These are phyloP conservation scores for Podospora appendiculata DNA, from an alignment of 495 filamentous ascomycete species.

Conservation along the genomic window DNA sequence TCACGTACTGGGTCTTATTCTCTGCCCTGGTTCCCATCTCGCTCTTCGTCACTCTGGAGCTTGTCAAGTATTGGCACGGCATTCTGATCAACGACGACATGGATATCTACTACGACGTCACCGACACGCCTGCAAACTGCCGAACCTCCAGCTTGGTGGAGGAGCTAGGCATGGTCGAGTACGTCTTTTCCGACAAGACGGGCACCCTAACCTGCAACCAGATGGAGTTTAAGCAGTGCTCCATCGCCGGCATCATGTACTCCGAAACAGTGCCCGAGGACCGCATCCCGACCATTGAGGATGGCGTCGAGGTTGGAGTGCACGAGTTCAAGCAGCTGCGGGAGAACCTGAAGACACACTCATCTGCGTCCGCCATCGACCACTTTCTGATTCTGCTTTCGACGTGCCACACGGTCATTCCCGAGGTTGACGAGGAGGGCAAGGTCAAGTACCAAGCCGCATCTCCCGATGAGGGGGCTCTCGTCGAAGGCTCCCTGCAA, in stretches of 20 bases:
- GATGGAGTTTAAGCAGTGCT: conserved; percentile 98
- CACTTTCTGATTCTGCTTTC: conserved; percentile 84
- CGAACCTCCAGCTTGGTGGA: conserved; percentile 94
- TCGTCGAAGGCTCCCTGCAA: conserved; percentile 83
- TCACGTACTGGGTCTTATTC: conserved; percentile 99
- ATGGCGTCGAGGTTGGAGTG: conserved; percentile 71
- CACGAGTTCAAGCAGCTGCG: conserved; percentile 76
- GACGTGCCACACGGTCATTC: conserved; percentile 97
- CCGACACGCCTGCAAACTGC: conserved; percentile 91
- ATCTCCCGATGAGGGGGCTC: conserved; percentile 92
- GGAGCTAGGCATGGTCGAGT: conserved; percentile 96
- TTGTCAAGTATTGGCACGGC: conserved; percentile 97
- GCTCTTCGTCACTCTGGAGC: conserved; percentile 94
- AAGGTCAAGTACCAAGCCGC: conserved; percentile 96
- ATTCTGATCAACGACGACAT: conserved; percentile 94
- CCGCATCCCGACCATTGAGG: conserved; percentile 66
- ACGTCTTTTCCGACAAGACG: conserved; percentile 98
- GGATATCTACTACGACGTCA: conserved; percentile 96
- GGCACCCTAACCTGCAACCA: conserved; percentile 97
- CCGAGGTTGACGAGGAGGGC: conserved; percentile 68
- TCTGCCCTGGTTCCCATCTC: conserved; percentile 95
- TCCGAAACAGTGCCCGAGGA: conserved; percentile 91
- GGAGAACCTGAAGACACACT: conserved; percentile 64
- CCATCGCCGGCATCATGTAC: conserved; percentile 90
- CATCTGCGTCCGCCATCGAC: conserved; percentile 63